Base-by-base conservation (phyloP, 2,329 filamentous ascomycete genomes). In the Phyllosticta capitalensis region DNA sequence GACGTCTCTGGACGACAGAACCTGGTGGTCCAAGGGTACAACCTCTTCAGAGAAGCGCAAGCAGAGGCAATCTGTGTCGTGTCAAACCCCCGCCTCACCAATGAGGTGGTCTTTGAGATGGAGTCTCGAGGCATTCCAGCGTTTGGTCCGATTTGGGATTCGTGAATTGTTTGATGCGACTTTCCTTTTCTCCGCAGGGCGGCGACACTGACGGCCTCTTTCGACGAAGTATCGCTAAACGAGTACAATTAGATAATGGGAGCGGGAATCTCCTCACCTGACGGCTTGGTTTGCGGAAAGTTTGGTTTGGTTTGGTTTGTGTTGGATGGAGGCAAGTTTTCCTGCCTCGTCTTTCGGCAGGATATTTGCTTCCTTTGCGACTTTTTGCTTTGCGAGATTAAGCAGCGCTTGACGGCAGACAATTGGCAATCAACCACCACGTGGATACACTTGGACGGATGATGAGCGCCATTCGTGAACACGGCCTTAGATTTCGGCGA, bases 91-190 rank as follows among this genome's bases (percentile, higher is more conserved):
- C 79, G 74, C 60, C 79, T 89, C 30, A 90, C 87, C 19, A 79
- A 79, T 66, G 82, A 83, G 73, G 78, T 90, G 1, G 86, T 90
- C 0, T 87, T 85, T 68, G 84, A 81, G 9, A 73, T 91, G 57
- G 86, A 90, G 72, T 79, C 77, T 45, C 77, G 84, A 58, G 85
- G 86, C 0, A 72, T 90, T 10, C 79, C 83, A 2, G 86, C 86
- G 6, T 90, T 81, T 72, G 88, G 88, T 9, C 85, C 88, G 9
- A 88, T 91, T 65, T 91, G 86, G 74, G 88, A 91, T 71, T 84
- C 81, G 51, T 84, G 68, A 74, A 60, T n/a, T n/a, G 1, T 3
- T 45, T 45, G 38, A n/a, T 7, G 38, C 38, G 38, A 1, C n/a
- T n/a, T 45, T 45, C 38, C 7, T n/a, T 45, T 45, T 45, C 38